Base-by-base conservation (phyloP, 2,329 filamentous ascomycete species). In the Aspergillus felis region DNA sequence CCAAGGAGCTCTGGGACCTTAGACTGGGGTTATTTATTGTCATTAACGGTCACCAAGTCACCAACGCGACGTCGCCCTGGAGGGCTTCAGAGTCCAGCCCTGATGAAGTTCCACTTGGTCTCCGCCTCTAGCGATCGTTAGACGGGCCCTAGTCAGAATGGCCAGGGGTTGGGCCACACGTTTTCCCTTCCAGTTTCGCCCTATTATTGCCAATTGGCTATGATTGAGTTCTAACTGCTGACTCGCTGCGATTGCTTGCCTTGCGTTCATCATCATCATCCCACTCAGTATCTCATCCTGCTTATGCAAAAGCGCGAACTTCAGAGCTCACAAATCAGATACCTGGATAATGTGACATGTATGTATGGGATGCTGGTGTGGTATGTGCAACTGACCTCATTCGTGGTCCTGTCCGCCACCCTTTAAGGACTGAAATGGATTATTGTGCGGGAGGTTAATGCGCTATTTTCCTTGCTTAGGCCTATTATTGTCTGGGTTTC, bases 61-160 rank as follows among this genome's bases (percentile, higher is more conserved):
- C 48, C 35, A 53, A 51, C 57, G 55, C 50, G 3, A 50, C 54
- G 47, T 53, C 49, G 50, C 50, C 56, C 49, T 57, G 51, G 54
- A 56, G 55, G 50, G 49, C 53, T 29, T 32, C 42, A 49, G 54
- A 54, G 58, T 57, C 64, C 62, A 63, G 64, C 59, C 58, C 65
- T 66, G 64, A 63, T 62, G 35, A 50, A 48, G 59, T 44, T 55
- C 65, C 62, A 65, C 64, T 53, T 61, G 46, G 62, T 52, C 57
- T 57, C 61, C 58, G 61, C 62, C 57, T 61, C 61, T 61, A 67
- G 57, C 57, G 56, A 64, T 66, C 62, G 59, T 65, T 61, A 61
- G 60, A 64, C 59, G 59, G 60, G 57, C 50, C 53, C 63, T 60
- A 61, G 51, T 54, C 56, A 53, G 56, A 53, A 60, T 60, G 57